Base-by-base conservation (phyloP, 2,329 filamentous ascomycete species). In the Aureobasidium sp. region DNA sequence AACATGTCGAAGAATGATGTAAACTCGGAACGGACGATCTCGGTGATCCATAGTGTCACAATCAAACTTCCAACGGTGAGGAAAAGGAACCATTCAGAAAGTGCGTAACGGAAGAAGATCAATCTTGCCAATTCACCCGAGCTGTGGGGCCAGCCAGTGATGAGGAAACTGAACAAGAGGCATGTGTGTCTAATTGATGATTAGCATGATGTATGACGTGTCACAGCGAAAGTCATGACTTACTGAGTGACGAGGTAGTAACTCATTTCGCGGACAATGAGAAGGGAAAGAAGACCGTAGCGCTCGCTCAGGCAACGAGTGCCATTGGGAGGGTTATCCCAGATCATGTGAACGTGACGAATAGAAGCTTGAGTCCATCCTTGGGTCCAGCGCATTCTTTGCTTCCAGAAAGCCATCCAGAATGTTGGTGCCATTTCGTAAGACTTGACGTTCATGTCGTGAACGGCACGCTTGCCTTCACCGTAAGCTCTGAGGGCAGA, bases 311-410 rank as follows among this genome's bases (percentile, higher is more conserved):
- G 69, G 26, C 63, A 71, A 1, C 78, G 73, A 56, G 72, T 73
- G 50, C 72, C 73, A 43, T 72, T 67, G 9, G 71, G 69, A 29
- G 76, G 72, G 36, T 76, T 75, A 29, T 72, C 75, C 72, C 76
- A 80, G 34, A 75, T 69, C 64, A 80, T 72, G 24, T 73, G 71
- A 55, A 73, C 65, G 64, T 81, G 78, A n/a, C 72, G 70, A 67
- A 76, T 71, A 36, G 73, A 78, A 17, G 78, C 78, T 66, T 80
- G 78, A 5, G 76, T 75, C 78, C 78, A 81, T 34, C 78, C 78
- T 66, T 81, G 78, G 6, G 78, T 75, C 78, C 78, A 81, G 53
- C 78, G 71, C 20, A 80, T 72, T 17, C 78, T 74, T 64, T 81
- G 78, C 67, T 80, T 80, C 76, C 77, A 79, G 67, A 81, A 79